Percentiles rank a stretch among this genome's conserved stretches.
These are phyloP conservation scores for Flaveria floridana DNA, from an alignment of 140 eudicot genomes.

Conservation along the genomic window DNA sequence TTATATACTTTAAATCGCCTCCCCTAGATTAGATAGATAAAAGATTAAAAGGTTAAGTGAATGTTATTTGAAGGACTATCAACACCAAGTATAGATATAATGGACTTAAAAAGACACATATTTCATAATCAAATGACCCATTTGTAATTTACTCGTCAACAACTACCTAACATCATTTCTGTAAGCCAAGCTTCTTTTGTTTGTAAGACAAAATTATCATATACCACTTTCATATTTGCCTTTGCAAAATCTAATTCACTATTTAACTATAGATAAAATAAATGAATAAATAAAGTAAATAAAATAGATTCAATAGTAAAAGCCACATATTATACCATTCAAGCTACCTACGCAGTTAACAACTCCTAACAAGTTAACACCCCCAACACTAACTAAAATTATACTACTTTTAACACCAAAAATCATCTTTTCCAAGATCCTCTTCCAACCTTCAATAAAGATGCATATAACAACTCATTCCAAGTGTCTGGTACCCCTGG, in stretches of 20 bases:
- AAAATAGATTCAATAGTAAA: neutral
- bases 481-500: slow-evolving; percentile 97
- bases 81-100: no score
- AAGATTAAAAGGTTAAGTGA: no score
- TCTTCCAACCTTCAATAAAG: slow-evolving; percentile 53
- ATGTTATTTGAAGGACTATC: no score
- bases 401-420: slow-evolving; percentile 15
- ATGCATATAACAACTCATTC: slow-evolving; percentile 85
- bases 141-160: no score
- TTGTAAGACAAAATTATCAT: slow-evolving; percentile 7
- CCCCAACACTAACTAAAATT: neutral
- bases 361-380: slow-evolving; percentile 17
- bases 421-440: slow-evolving; percentile 57
- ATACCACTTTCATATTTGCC: neutral
- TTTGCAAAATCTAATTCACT: neutral
- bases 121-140: no score
- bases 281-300: no score
- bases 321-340: neutral
- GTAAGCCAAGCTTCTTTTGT: no score
- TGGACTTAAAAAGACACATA: no score
- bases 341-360: slow-evolving; percentile 18
- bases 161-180: no score
- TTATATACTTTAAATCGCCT: no score
- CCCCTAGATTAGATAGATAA: no score
- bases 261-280: no score